Base-by-base conservation (phyloP, 352 stramenopile species). In the Phytophthora nicotianae region DNA sequence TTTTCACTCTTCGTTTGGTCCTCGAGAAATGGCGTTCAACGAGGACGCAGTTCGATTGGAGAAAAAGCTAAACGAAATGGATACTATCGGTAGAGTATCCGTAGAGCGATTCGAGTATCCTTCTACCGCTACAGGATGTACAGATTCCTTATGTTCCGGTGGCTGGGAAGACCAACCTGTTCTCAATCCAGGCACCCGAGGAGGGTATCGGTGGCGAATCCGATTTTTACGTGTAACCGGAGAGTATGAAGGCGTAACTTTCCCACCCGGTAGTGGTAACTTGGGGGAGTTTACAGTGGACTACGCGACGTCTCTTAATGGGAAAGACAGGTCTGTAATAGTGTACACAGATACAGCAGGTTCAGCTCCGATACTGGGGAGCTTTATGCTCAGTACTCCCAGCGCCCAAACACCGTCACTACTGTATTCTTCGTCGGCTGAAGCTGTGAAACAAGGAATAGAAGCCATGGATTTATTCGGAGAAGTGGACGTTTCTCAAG, bases 21-120 rank as follows among this genome's bases (percentile, higher is more conserved):
- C 80, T 24, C 78, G 90, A 13, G 53, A 82, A 38, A 81, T 98
- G 42, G 60, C 50, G 0, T 99, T 98, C 59, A 79, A 98, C 57
- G 96, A 98, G 71, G 77, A 75, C 16, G 75, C 88, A 0, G 65
- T 89, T 11, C 72, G 91, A 5, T 79, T 99, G 46, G 69, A 91
- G 62, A 79, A 78, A 9, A 98, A 98, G 55, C 81, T 99, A 16
- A 90, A 98, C 55, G 96, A 98, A 75, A 97, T 99, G 83, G 93
- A 90, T 50, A 98, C 91, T 0, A 91, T 98, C 21, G 92, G 92
- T 10, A 70, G 75, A 32, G 92, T 99, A 0, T 88, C 88, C 17
- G 93, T 99, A 3, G 86, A 88, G 51, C 89, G 89, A 40, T 77
- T 93, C 16, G 72, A 90, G 21, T 98, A 98, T 62, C 96, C 95